Base-by-base conservation (phyloP, 2,329 filamentous ascomycete species). In the Bipolaris zeicola region DNA sequence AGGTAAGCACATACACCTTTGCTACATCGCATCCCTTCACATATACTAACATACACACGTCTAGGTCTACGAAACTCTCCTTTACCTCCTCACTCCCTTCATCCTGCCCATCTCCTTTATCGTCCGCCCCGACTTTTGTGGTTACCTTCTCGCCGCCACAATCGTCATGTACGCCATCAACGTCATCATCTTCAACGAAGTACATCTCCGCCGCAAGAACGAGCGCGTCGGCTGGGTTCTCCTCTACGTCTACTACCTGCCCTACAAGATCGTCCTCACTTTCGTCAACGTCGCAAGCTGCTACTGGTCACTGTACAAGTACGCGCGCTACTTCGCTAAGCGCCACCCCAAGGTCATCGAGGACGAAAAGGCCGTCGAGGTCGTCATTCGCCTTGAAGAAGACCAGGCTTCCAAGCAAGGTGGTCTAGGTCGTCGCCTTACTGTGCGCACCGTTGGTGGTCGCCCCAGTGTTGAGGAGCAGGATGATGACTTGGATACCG, bases 281-380 rank as follows among this genome's bases (percentile, higher is more conserved):
- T 58, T 73, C 3, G 72, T 81, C 71, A 82, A 83, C 60, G 76
- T 81, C 36, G 64, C 64, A 31, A 71, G 68, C 57, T 66, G 64
- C 54, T 70, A 69, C 58, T 68, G 70, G 59, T 78, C 76, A 2
- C 62, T 80, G 5, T 79, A 74, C 63, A 78, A 77, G 47, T 82
- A 81, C 58, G 79, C 78, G 0, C 69, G 71, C 1, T 82, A 81
- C 60, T 82, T 82, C 55, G 77, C 79, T 7, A 74, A 73, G 36
- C 74, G 78, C 14, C 81, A 82, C 53, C 79, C 79, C 1, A 81
- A 80, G 58, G 76, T 82, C 5, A 77, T 78, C 28, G 80, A 82
- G 53, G 79, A 82, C 52, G 76, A 79, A 43, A 78, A 78, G 54
- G 78, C 77, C 14, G 64, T 71, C 33, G 68, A 68, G 50, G 64